Conservation (phyloP, 2,329 filamentous ascomycete genomes). For the Dactylellina haptotyla region DNA sequence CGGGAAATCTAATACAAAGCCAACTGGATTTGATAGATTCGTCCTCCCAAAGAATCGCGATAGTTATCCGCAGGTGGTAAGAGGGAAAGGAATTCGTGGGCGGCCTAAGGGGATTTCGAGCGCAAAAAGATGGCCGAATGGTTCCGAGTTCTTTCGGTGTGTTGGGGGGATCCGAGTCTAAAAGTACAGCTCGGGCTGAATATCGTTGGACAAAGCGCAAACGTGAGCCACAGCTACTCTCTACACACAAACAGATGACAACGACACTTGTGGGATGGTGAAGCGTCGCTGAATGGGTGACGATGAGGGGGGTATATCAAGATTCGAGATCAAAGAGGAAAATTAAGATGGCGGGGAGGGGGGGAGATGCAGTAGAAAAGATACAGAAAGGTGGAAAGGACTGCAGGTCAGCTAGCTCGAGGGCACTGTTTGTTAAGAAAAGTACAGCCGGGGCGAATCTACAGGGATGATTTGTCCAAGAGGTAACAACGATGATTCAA, state of each 20-base stretch:
- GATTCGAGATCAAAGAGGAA: conserved; percentile 16
- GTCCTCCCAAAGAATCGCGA: conserved; percentile 42
- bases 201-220: conserved; percentile 53
- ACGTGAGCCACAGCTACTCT: conserved; percentile 49
- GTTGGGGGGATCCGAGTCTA: conserved; percentile 19
- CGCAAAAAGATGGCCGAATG: conserved; percentile 73
- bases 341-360: conserved; percentile 52
- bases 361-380: conserved; percentile 30
- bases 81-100: conserved; percentile 72
- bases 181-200: conserved; percentile 49
- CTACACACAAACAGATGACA: conserved; percentile 32
- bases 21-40: conserved; percentile 48
- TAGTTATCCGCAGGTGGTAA: conserved; percentile 61
- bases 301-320: conserved; percentile 33
- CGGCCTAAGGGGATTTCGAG: conserved; percentile 77
- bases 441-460: conserved; percentile 53
- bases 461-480: conserved; percentile 54
- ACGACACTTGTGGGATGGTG: conserved; percentile 26
- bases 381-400: conserved; percentile 51
- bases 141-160: conserved; percentile 57
- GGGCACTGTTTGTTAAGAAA: conserved; percentile 42
- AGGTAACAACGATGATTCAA: conserved; percentile 41
- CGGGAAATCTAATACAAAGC: conserved; percentile 38
- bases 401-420: conserved; percentile 42
- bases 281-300: conserved; percentile 23